Conservation (phyloP, 2,329 filamentous ascomycete species). For the Hypoxylon sp. region DNA sequence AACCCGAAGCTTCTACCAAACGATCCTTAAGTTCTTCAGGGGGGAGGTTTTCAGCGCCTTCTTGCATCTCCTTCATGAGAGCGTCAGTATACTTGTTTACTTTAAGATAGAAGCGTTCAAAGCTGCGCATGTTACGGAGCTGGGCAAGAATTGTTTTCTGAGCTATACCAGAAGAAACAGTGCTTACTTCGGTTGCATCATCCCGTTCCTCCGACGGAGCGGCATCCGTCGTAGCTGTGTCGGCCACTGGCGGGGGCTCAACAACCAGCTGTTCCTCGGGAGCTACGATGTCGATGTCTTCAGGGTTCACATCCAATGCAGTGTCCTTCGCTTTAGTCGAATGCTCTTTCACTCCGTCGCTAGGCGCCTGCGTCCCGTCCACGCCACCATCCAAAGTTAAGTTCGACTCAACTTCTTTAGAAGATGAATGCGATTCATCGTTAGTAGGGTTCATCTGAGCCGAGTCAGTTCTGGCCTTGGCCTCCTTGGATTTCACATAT, state of each 20-base stretch:
- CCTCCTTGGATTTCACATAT: constrained; percentile 62
- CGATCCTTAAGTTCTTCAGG: constrained; percentile 35
- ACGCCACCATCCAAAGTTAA: constrained; percentile 9
- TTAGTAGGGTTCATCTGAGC: constrained; percentile 1
- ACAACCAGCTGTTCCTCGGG: constrained; percentile 57
- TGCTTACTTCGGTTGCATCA: constrained; percentile 29
- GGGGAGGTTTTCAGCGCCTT: not conserved
- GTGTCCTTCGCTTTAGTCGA: constrained; percentile 42
- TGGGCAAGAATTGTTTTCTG: constrained; percentile 3
- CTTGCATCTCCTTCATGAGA: constrained; percentile 17
- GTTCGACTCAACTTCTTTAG: constrained; percentile 9
- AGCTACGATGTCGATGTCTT: constrained; percentile 67
- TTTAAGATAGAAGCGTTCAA: not conserved
- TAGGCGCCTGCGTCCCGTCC: constrained; percentile 7
- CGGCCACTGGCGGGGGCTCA: constrained; percentile 46
- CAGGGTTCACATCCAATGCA: constrained; percentile 56
- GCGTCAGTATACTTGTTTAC: constrained; percentile 17
- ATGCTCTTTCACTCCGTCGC: constrained; percentile 23
- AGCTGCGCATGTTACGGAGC: not conserved
- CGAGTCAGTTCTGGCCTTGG: constrained; percentile 37
- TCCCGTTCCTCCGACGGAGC: constrained; percentile 25
- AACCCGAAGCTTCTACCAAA: constrained; percentile 50
- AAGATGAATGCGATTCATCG: constrained; percentile 15
- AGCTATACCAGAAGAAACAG: not conserved
- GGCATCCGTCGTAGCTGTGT: constrained; percentile 33